Conservation (phyloP, 768 basidiomycete species). For the Chiua virens region DNA sequence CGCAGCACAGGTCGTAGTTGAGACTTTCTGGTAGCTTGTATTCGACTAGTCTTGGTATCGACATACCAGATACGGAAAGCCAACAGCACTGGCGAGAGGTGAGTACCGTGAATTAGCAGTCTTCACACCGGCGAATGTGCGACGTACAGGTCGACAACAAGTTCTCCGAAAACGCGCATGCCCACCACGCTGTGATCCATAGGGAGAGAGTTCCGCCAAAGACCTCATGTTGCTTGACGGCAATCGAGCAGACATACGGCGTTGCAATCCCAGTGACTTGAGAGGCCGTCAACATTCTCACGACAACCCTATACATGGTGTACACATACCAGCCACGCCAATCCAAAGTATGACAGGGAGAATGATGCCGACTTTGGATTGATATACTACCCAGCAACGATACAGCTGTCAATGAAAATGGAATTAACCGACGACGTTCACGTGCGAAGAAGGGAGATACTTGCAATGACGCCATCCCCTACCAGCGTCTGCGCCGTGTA, state of each 20-base stretch:
- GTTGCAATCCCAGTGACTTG: conserved; percentile 21
- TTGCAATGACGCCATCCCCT: conserved; percentile 27
- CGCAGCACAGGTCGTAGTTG: conserved; percentile 19
- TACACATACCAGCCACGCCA: conserved; percentile 21
- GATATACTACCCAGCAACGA: conserved; percentile 35
- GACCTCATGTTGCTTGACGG: conserved; percentile 11
- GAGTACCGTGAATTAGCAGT: too few relatives aligned
- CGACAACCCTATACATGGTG: not conserved
- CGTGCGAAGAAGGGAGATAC: conserved; percentile 8
- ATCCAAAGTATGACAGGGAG: conserved; percentile 32
- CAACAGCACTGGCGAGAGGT: conserved; percentile 19
- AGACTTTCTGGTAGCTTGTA: conserved; percentile 10
- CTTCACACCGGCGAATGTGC: not conserved
- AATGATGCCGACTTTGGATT: conserved; percentile 23
- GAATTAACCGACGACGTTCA: not conserved
- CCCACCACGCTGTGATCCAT: conserved; percentile 38
- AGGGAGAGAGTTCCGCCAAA: conserved; percentile 25
- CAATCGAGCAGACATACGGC: conserved; percentile 14
- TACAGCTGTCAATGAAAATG: conserved; percentile 16
- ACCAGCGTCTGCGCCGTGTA: conserved; percentile 28
- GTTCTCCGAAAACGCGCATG: conserved; percentile 34
- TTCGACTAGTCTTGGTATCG: conserved; percentile 18
- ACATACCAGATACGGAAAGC: conserved; percentile 33
- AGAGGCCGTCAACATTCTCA: not conserved
- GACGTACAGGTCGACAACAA: conserved; percentile 30